Evolutionary conservation across 495 filamentous ascomycete genomes (phyloP), one percentile per base, ranked within the genome.

Genomic region (Hypoxylon fuscum): DNA sequence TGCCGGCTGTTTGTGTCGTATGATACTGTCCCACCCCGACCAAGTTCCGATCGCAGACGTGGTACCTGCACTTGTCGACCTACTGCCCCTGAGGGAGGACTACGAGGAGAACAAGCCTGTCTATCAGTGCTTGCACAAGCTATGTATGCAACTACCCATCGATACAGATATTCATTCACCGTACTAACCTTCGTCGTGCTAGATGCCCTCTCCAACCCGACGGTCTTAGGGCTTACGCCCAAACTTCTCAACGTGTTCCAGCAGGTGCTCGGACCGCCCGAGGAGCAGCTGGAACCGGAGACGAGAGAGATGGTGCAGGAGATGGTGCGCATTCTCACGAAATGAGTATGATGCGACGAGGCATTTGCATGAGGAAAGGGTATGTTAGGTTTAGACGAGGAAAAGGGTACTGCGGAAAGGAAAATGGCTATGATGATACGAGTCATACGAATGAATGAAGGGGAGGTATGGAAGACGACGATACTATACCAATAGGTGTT

Each of bases 71-170:
- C 80, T 98, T 37, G 84, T 95, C 15, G 81, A 80, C 49, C 81
- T 95, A 10, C 81, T 98, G 41, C 95, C 95, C 21, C 77, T 98
- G 66, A 92, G 90, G 77, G 93, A 97, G 66, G 95, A 98, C 73
- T 98, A 85, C 62, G 93, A 97, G 74, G 95, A 98, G 85, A 98
- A 98, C 78, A 88, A 90, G 59, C 91, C 94, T 9, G 85, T 98
- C 31, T 98, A 87, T 76, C 82, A 87, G 65, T 93, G 91, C 85
- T 85, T 98, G 68, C 87, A 91, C 71, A 85, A 89, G 72, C 81
- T 98, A 53, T 97, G 88, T 91, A 81, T 81, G 90, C 85, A 6
- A 34, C 9, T 3, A 3, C 41, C n/a, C 12, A 22, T 21, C 3
- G 12, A n/a, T n/a, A n/a, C n/a, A n/a, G n/a, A n/a, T n/a, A n/a